These are phyloP conservation scores for Lachancea dasiensis DNA, from an alignment of 805 yeast species.

Conservation along the genomic window DNA sequence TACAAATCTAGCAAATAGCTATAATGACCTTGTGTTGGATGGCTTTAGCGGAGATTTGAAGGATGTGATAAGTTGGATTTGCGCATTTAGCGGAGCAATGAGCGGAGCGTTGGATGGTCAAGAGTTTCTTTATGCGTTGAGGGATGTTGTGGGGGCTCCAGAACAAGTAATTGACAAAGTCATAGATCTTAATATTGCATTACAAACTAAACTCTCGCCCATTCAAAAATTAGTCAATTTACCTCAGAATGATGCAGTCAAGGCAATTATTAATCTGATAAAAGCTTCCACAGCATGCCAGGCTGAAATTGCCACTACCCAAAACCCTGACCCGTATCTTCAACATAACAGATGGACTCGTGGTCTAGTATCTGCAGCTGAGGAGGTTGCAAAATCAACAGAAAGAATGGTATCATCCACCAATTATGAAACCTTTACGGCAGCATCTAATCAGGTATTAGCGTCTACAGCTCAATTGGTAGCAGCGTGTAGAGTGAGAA, in stretches of 20 bases:
- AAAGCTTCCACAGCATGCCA: conserved; percentile 76
- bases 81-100: conserved; percentile 55
- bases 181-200: conserved; percentile 65
- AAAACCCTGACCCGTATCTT: conserved; percentile 71
- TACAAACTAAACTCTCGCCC: conserved; percentile 60
- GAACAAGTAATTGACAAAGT: conserved; percentile 73
- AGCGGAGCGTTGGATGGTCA: conserved; percentile 64
- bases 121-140: conserved; percentile 53
- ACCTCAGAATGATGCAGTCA: conserved; percentile 15
- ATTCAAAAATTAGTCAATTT: conserved; percentile 60
- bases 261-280: conserved; percentile 67
- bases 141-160: conserved; percentile 42
- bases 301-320: conserved; percentile 68
- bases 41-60: conserved; percentile 55
- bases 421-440: conserved; percentile 77
- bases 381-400: conserved; percentile 79
- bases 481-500: conserved; percentile 82
- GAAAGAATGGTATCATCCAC: conserved; percentile 77
- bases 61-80: conserved; percentile 53
- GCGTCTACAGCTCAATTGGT: conserved; percentile 90
- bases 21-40: conserved; percentile 70
- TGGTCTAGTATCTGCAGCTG: conserved; percentile 85
- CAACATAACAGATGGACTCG: conserved; percentile 92
- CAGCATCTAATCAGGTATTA: conserved; percentile 87
- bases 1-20: conserved; percentile 73